phyloP scores from a whole-genome alignment of 306 rosid species.

The Prunus fruticosa region DNA sequence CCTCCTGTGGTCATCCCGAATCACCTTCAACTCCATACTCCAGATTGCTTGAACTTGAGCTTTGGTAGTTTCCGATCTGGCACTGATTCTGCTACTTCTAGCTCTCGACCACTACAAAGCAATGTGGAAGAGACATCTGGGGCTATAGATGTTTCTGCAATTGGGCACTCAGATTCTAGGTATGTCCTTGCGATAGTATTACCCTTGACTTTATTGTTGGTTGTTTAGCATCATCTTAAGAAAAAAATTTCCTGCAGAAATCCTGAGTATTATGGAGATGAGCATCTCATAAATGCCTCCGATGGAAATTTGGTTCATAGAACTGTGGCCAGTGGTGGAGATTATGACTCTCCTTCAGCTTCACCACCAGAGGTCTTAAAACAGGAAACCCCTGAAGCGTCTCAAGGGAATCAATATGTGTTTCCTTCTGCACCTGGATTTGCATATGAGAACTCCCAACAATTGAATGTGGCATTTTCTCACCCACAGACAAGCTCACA shows the following conservation, averaged over 20 bases:
- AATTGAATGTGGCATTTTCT: slow-evolving; percentile 52
- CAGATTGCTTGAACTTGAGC: slow-evolving; percentile 93
- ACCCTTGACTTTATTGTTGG: slow-evolving; percentile 7
- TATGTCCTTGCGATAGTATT: slow-evolving; percentile 19
- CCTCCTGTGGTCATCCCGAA: slow-evolving; percentile 89
- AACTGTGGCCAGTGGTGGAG: slow-evolving; percentile 50
- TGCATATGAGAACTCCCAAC: slow-evolving; percentile 68
- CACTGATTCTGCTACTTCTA: slow-evolving; percentile 41
- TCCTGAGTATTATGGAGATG: slow-evolving; percentile 79
- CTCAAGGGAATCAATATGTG: slow-evolving; percentile 68
- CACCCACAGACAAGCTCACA: slow-evolving; percentile 76
- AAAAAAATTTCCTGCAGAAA: slow-evolving; percentile 52
- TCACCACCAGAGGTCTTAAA: slow-evolving; percentile 74
- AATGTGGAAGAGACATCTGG: slow-evolving; percentile 75
- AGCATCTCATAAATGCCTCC: slow-evolving; percentile 57
- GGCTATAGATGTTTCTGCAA: slow-evolving; percentile 57
- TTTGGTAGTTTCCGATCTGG: slow-evolving; percentile 96
- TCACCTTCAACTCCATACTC: slow-evolving; percentile 85
- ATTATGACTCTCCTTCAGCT: slow-evolving; percentile 65
- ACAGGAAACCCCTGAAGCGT: slow-evolving; percentile 63
- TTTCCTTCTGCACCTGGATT: slow-evolving; percentile 78
- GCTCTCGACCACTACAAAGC: slow-evolving; percentile 45
- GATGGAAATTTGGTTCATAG: slow-evolving; percentile 72
- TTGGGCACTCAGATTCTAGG: slow-evolving; percentile 74
- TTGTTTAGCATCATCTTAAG: slow-evolving; percentile 17